A percentile compares a stretch with the other conserved stretches of the same genome.
These are phyloP conservation scores for Ceratocystis harringtonii DNA, from an alignment of 2,329 filamentous ascomycete genomes.

Conservation along the genomic window DNA sequence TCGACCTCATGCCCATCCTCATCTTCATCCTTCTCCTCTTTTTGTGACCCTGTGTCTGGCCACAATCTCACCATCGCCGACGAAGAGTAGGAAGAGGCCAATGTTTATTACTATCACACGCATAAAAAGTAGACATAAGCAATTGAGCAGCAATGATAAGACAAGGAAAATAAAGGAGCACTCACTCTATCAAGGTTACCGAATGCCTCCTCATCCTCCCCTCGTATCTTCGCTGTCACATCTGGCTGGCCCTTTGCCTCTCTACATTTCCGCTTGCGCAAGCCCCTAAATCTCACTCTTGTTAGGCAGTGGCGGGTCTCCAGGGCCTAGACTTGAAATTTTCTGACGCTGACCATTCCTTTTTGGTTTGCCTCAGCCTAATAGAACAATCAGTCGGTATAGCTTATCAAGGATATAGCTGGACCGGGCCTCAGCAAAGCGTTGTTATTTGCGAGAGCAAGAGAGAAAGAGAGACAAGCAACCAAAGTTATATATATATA, in stretches of 20 bases:
- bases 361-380: not conserved
- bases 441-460: not conserved
- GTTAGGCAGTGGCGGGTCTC: not conserved
- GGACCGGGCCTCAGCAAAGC: slow-evolving; percentile 1
- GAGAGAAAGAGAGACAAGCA: not conserved
- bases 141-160: no score
- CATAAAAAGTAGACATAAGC: no score
- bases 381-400: not conserved
- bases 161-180: no score
- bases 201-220: not conserved
- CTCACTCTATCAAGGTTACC: not conserved
- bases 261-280: not conserved
- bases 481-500: not conserved
- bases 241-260: not conserved
- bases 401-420: slow-evolving; percentile 2
- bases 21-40: not conserved
- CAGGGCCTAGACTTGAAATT: not conserved
- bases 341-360: not conserved
- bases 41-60: no score
- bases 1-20: not conserved
- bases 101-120: not conserved
- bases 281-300: not conserved
- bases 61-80: no score
- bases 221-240: not conserved
- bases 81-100: no score